These are phyloP conservation scores for Blumeria hordei DNA, from an alignment of 2,329 filamentous ascomycete species.

Conservation along the genomic window DNA sequence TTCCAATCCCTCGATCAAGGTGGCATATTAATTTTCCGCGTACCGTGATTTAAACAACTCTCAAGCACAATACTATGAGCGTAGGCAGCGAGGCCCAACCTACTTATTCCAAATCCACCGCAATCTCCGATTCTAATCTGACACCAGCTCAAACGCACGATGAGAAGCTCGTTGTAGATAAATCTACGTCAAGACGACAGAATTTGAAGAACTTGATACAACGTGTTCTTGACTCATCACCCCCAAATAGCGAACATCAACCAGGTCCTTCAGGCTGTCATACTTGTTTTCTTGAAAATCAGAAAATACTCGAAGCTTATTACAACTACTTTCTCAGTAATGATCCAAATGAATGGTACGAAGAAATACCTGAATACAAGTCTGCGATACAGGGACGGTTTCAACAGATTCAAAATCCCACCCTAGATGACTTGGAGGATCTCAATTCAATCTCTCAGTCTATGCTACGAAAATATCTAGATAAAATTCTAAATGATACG, in stretches of 20 bases:
- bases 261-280: slow-evolving; percentile 8
- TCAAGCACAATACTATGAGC: no score
- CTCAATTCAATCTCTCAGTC: slow-evolving; percentile 8
- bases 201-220: slow-evolving; percentile 7
- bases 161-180: slow-evolving; percentile 7
- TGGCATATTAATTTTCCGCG: no score
- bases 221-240: slow-evolving; percentile 6
- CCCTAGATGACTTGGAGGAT: slow-evolving; percentile 5
- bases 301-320: slow-evolving; percentile 10
- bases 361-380: slow-evolving; percentile 5
- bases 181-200: slow-evolving; percentile 7
- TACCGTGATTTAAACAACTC: no score
- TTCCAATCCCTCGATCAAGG: no score
- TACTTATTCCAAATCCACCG: no score
- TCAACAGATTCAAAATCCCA: slow-evolving; percentile 5
- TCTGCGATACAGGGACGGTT: slow-evolving; percentile 8
- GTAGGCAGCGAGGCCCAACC: no score
- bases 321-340: slow-evolving; percentile 10
- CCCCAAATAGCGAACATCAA: slow-evolving; percentile 6
- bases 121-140: background rate
- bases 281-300: slow-evolving; percentile 8
- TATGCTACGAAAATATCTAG: slow-evolving; percentile 9
- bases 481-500: slow-evolving; percentile 7
- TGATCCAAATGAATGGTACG: slow-evolving; percentile 9
- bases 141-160: slow-evolving; percentile 2